phyloP scores from a whole-genome alignment of 164 flowering plant genomes.

The Stephania japonica region DNA sequence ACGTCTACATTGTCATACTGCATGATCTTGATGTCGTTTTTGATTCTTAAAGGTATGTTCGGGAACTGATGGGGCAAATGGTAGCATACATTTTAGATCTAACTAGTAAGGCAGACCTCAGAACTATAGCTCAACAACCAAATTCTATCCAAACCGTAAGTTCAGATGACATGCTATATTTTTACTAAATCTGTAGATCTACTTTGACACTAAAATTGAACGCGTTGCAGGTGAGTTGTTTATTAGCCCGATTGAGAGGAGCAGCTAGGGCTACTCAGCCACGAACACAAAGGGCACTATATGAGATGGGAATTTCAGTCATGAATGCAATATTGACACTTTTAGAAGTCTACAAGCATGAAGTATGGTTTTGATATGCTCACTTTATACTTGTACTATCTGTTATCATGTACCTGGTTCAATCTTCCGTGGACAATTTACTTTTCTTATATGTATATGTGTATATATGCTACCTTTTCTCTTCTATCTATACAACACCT shows the following conservation, averaged over 20 bases:
- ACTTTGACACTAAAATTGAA: slow-evolving; percentile 5
- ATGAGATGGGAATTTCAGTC: slow-evolving; percentile 71
- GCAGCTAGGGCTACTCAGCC: slow-evolving; percentile 87
- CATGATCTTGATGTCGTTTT: background rate
- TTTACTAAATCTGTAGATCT: background rate
- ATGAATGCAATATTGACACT: slow-evolving; percentile 57
- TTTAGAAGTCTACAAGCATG: slow-evolving; percentile 76
- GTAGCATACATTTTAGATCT: slow-evolving; percentile 52
- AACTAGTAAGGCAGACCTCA: slow-evolving; percentile 56
- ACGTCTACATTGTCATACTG: background rate
- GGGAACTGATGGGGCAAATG: slow-evolving; percentile 64
- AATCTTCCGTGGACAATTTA: too few species aligned
- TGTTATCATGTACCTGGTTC: too few species aligned
- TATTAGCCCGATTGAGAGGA: slow-evolving; percentile 91
- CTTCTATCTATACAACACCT: background rate
- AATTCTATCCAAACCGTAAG: slow-evolving; percentile 66
- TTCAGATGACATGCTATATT: background rate
- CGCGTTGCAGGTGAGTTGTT: slow-evolving; percentile 60
- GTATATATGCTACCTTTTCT: background rate
- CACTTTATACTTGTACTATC: background rate
- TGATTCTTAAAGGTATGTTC: slow-evolving; percentile 51
- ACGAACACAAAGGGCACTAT: slow-evolving; percentile 75
- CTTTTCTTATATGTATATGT: too few species aligned
- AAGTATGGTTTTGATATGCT: slow-evolving; percentile 43
- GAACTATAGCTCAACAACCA: slow-evolving; percentile 63